A percentile compares a stretch with the other conserved stretches of the same genome.
Conservation (phyloP, 805 yeast genomes). For the Pichia membranifaciens region DNA sequence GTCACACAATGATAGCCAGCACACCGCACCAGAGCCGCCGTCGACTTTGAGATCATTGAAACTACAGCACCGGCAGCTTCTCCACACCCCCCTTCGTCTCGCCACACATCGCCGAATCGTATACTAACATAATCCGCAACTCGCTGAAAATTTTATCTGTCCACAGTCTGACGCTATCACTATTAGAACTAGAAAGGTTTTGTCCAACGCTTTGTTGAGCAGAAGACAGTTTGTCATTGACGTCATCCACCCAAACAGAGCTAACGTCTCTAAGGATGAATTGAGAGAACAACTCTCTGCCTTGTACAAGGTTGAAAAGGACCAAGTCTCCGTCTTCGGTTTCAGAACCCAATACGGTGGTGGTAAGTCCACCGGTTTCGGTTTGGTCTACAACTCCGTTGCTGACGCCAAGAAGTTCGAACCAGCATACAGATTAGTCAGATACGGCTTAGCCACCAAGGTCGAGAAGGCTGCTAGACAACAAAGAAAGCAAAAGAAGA, state of each 20-base stretch:
- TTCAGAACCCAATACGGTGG: constrained; percentile 99
- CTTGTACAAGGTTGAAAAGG: constrained; percentile 62
- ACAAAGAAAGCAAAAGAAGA: constrained; percentile 99
- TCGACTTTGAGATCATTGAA: too few relatives aligned
- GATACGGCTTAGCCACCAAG: constrained; percentile 96
- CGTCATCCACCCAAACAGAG: constrained; percentile 98
- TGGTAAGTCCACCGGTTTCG: constrained; percentile 98
- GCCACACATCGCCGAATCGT: too few relatives aligned
- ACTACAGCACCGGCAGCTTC: too few relatives aligned
- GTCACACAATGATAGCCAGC: too few relatives aligned
- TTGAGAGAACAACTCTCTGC: constrained; percentile 71
- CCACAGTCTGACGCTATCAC: constrained; percentile 97
- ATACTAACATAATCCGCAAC: constrained; percentile 14
- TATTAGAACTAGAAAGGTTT: constrained; percentile 98
- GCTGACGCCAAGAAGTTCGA: constrained; percentile 98
- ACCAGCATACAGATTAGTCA: constrained; percentile 98
- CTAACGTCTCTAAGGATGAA: constrained; percentile 99
- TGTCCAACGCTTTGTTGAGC: constrained; percentile 97
- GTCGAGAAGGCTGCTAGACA: constrained; percentile 98
- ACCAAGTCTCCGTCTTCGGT: constrained; percentile 88
- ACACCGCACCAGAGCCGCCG: too few relatives aligned
- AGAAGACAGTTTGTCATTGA: constrained; percentile 99
- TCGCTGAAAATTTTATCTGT: background rate
- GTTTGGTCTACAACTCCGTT: constrained; percentile 95
- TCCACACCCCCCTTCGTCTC: too few relatives aligned